A percentile compares a stretch with the other conserved stretches of the same genome.
Evolutionary conservation across 2,329 filamentous ascomycete species (phyloP).

Genomic region (Calonectria pseudoreteaudii): DNA sequence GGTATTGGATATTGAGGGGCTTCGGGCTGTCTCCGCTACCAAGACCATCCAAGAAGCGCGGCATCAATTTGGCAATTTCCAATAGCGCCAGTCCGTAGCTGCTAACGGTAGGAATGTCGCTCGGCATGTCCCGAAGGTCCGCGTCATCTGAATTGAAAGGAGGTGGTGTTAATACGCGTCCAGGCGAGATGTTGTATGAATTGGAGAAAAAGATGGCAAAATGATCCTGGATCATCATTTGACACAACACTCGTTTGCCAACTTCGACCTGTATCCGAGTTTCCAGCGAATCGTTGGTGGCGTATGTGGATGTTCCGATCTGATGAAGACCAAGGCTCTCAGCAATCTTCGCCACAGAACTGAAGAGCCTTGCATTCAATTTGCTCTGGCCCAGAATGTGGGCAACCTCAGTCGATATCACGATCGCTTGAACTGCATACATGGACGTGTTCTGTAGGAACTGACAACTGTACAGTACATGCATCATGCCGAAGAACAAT

Average conservation of each 20-base stretch:
- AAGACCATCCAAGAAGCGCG: background rate
- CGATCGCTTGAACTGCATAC: constrained; percentile 5
- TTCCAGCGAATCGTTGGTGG: background rate
- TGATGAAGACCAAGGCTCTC: constrained; percentile 8
- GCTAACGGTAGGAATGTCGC: constrained; percentile 4
- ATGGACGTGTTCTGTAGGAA: constrained; percentile 3
- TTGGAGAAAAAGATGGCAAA: constrained; percentile 13
- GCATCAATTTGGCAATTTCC: constrained; percentile 7
- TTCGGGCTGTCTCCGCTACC: background rate
- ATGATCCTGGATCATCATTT: constrained; percentile 17
- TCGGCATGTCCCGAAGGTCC: background rate
- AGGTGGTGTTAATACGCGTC: background rate
- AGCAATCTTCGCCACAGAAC: background rate
- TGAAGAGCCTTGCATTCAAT: constrained; percentile 3
- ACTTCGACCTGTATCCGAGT: background rate
- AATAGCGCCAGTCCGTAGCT: background rate
- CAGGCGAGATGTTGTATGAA: constrained; percentile 5
- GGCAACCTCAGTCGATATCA: constrained; percentile 12
- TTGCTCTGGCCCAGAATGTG: constrained; percentile 5
- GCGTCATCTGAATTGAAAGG: constrained; percentile 1
- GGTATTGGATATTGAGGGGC: background rate
- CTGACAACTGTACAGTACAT: background rate
- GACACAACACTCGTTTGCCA: constrained; percentile 2
- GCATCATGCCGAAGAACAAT: background rate
- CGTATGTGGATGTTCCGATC: background rate